phyloP scores from a whole-genome alignment of 345 rosid species.

The Eucalyptus paniculata region DNA sequence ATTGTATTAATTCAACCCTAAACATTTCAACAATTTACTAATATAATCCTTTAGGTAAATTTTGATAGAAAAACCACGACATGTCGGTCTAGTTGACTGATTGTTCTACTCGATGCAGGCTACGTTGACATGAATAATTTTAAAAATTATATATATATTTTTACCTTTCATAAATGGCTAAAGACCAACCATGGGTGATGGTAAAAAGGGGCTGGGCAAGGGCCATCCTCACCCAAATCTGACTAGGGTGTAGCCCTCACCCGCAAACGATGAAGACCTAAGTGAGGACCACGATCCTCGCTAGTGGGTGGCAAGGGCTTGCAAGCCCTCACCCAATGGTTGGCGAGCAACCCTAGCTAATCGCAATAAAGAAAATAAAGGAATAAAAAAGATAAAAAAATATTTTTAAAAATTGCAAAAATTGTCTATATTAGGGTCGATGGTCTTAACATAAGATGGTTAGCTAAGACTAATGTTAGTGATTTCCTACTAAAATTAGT shows the following conservation, averaged over 20 bases:
- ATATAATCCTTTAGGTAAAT: no score
- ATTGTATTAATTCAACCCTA: neutral
- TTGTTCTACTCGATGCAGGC: fast-evolving
- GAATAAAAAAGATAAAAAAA: no score
- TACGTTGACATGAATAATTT: fast-evolving
- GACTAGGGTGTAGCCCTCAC: neutral
- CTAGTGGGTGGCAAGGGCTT: neutral
- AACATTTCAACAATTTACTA: no score
- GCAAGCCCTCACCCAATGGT: no score
- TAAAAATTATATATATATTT: no score
- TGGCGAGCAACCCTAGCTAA: no score
- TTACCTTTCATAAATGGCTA: neutral
- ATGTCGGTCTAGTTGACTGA: neutral
- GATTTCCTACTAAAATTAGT: no score
- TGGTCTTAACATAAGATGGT: no score
- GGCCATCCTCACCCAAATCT: neutral
- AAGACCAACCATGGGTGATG: neutral
- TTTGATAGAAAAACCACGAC: neutral
- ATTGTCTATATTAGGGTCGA: neutral
- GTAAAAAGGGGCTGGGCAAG: neutral
- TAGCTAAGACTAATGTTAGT: no score
- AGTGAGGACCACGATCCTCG: neutral
- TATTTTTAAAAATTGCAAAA: no score
- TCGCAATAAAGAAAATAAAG: neutral
- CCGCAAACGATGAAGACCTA: fast-evolving